A percentile compares a stretch with the other conserved stretches of the same genome.
Evolutionary conservation across 805 yeast species (phyloP).

Genomic region (Ogataea ganodermae): DNA sequence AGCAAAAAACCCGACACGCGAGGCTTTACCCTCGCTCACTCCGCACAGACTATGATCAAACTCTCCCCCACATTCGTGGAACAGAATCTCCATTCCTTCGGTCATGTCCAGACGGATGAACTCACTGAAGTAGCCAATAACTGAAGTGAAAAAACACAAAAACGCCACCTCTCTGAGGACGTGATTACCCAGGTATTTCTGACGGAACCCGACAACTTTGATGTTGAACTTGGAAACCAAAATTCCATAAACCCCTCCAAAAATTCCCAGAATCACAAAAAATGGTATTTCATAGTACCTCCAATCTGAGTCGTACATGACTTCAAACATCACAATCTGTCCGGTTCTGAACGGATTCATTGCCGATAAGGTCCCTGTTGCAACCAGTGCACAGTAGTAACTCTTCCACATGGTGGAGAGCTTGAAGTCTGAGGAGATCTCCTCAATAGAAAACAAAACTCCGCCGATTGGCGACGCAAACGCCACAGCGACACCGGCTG

Average conservation of each 20-base stretch:
- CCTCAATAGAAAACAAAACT: conserved; percentile 89
- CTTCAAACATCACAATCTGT: conserved; percentile 89
- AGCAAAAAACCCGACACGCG: conserved; percentile 40
- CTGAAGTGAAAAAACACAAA: conserved; percentile 68
- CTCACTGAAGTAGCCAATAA: conserved; percentile 79
- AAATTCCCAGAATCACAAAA: conserved; percentile 75
- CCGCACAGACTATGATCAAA: conserved; percentile 44
- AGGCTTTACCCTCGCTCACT: conserved; percentile 22
- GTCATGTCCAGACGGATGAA: conserved; percentile 91
- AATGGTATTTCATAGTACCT: conserved; percentile 80
- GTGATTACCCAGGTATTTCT: conserved; percentile 56
- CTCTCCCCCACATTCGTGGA: conserved; percentile 71
- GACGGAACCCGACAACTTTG: conserved; percentile 74
- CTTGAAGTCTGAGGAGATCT: conserved; percentile 74
- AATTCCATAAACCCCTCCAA: conserved; percentile 91
- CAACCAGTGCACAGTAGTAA: conserved; percentile 86
- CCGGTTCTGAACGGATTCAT: conserved; percentile 94
- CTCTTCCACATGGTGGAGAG: conserved; percentile 86
- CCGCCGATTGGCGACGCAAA: conserved; percentile 98
- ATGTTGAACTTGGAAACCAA: conserved; percentile 74
- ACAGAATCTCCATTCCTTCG: conserved; percentile 85
- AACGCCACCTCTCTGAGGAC: conserved; percentile 72
- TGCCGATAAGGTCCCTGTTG: conserved; percentile 76
- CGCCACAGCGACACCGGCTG: conserved; percentile 98
- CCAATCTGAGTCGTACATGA: conserved; percentile 87